Conservation (phyloP, 1,139 yeast genomes). For the Pichia inconspicua region DNA sequence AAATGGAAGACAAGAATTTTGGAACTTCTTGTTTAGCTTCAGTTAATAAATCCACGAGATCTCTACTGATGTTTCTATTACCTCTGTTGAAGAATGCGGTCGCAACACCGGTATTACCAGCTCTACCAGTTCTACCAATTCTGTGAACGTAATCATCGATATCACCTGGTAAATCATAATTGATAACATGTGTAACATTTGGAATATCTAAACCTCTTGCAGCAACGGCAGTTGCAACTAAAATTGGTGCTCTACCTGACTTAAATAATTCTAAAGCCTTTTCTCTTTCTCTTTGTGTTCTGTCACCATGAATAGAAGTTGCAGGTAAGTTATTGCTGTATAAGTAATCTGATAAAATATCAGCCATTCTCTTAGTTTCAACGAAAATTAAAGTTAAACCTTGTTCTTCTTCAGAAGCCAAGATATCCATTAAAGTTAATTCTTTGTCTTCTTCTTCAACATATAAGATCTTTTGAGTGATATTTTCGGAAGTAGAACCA, state of each 20-base stretch:
- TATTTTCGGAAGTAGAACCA: slow-evolving; percentile 96
- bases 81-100: slow-evolving; percentile 97
- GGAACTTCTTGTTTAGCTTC: slow-evolving; percentile 99
- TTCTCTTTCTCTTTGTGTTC: slow-evolving; percentile 97
- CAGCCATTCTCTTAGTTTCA: slow-evolving; percentile 98
- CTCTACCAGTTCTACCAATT: slow-evolving; percentile 99
- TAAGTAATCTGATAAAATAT: slow-evolving; percentile 85
- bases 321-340: slow-evolving; percentile 90
- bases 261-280: slow-evolving; percentile 88
- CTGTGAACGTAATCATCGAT: slow-evolving; percentile 98
- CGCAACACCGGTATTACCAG: slow-evolving; percentile 97
- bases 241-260: slow-evolving; percentile 77
- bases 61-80: slow-evolving; percentile 84
- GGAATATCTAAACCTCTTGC: slow-evolving; percentile 99
- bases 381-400: slow-evolving; percentile 92
- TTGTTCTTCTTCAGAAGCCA: slow-evolving; percentile 61
- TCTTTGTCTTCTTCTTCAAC: slow-evolving; percentile 96
- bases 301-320: slow-evolving; percentile 97
- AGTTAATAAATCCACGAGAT: slow-evolving; percentile 72
- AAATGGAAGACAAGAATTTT: slow-evolving; percentile 67
- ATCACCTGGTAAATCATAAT: slow-evolving; percentile 93
- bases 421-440: slow-evolving; percentile 81
- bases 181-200: slow-evolving; percentile 94
- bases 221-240: slow-evolving; percentile 98
- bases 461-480: slow-evolving; percentile 85